Evolutionary conservation across 2,329 filamentous ascomycete species (phyloP).

Genomic region (Paecilomyces sp.): DNA sequence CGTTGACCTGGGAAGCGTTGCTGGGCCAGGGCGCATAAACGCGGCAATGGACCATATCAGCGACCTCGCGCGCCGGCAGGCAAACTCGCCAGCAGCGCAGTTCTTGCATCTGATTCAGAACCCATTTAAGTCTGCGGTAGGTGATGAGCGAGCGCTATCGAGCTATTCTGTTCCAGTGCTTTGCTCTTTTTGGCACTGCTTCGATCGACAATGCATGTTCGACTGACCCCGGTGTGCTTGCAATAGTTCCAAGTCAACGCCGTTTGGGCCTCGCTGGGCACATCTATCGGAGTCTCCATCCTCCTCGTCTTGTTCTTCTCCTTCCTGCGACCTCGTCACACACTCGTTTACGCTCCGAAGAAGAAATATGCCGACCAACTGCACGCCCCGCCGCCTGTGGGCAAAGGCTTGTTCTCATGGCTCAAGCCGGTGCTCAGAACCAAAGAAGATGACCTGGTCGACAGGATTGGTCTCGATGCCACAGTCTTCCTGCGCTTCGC

Average conservation of each 20-base stretch:
- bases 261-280: constrained; percentile 70
- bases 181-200: not conserved
- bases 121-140: constrained; percentile 37
- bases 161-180: too few species aligned
- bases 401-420: constrained; percentile 86
- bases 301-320: constrained; percentile 77
- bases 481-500: constrained; percentile 83
- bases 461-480: constrained; percentile 85
- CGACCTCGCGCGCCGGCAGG: constrained; percentile 12
- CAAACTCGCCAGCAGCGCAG: constrained; percentile 23
- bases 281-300: constrained; percentile 67
- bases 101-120: constrained; percentile 38
- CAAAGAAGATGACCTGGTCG: constrained; percentile 67
- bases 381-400: constrained; percentile 79
- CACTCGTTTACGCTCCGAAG: constrained; percentile 88
- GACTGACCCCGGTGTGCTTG: not conserved
- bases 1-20: not conserved
- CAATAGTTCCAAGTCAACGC: constrained; percentile 52
- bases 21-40: not conserved
- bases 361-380: constrained; percentile 86
- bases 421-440: constrained; percentile 69
- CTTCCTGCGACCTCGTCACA: constrained; percentile 82
- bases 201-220: constrained; percentile 4
- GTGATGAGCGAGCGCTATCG: constrained; percentile 8
- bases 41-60: not conserved